Evolutionary conservation across 345 rosid species (phyloP).

Genomic region (Populus ilicifolia): DNA sequence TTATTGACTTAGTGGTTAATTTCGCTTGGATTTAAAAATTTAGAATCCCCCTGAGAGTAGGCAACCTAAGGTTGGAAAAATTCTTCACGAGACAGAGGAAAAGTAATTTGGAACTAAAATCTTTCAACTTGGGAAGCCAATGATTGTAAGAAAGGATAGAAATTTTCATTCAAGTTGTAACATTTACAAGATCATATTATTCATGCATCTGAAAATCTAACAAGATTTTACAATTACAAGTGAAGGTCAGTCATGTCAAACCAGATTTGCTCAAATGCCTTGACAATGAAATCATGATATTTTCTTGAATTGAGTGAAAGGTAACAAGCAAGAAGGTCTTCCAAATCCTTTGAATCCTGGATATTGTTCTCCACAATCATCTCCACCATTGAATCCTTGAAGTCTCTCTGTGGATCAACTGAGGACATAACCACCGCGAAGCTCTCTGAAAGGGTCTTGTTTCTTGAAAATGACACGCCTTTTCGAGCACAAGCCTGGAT

Average conservation of each 20-base stretch:
- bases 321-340: constrained; percentile 84
- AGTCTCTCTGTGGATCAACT: constrained; percentile 71
- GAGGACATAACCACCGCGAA: constrained; percentile 76
- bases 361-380: constrained; percentile 81
- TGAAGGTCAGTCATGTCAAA: constrained; percentile 36
- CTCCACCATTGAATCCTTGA: constrained; percentile 91
- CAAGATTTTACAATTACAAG: neutral
- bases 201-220: neutral
- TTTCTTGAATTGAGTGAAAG: constrained; percentile 72
- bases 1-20: neutral
- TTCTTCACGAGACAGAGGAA: no score
- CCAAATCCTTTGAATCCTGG: constrained; percentile 62
- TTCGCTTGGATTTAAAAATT: neutral
- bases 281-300: constrained; percentile 67
- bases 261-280: constrained; percentile 90
- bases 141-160: neutral
- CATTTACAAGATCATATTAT: neutral
- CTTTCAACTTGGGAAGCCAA: neutral
- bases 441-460: constrained; percentile 37
- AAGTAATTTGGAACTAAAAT: no score
- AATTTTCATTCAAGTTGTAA: neutral
- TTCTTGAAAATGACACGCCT: constrained; percentile 27
- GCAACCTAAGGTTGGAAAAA: neutral
- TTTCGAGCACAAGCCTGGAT: constrained; percentile 20
- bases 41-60: neutral